Percentiles rank a stretch among this genome's conserved stretches.
These are phyloP conservation scores for Pugionium dolabratum DNA, from an alignment of 345 rosid species.

Conservation along the genomic window DNA sequence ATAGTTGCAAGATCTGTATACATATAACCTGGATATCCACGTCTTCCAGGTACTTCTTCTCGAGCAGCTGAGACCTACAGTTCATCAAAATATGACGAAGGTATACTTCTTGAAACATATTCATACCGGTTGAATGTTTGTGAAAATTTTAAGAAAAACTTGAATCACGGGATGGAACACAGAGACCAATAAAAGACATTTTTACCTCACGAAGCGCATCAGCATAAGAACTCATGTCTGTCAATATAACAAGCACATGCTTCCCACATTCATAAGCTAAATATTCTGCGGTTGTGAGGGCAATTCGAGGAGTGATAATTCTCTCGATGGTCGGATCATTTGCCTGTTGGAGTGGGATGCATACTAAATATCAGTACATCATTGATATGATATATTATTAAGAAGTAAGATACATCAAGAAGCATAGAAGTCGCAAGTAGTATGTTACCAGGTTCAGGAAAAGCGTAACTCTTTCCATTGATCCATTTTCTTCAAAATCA, in stretches of 20 bases:
- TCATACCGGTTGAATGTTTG: not conserved
- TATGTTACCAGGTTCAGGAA: constrained; percentile 34
- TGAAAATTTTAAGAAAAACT: not conserved
- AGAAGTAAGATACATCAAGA: too few species aligned
- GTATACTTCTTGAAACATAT: too few species aligned
- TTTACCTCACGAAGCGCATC: constrained; percentile 94
- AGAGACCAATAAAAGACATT: not conserved
- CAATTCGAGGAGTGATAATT: constrained; percentile 94
- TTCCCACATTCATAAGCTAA: constrained; percentile 98
- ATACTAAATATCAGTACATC: too few species aligned
- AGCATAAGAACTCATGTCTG: constrained; percentile 95
- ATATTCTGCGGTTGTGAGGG: constrained; percentile 95
- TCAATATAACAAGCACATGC: constrained; percentile 91
- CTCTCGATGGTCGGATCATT: constrained; percentile 92
- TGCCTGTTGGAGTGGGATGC: not conserved
- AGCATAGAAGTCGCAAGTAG: too few species aligned
- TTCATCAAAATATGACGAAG: not conserved
- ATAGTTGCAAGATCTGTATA: constrained; percentile 99
- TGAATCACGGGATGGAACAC: not conserved
- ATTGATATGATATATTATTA: too few species aligned
- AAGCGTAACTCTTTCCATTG: constrained; percentile 88
- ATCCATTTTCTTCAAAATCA: constrained; percentile 91
- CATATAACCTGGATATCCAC: constrained; percentile 99
- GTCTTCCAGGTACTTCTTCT: constrained; percentile 99
- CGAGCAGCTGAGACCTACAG: constrained; percentile 98